phyloP scores from a whole-genome alignment of 108 stramenopile species.

The Cylindrotheca fusiformis region DNA sequence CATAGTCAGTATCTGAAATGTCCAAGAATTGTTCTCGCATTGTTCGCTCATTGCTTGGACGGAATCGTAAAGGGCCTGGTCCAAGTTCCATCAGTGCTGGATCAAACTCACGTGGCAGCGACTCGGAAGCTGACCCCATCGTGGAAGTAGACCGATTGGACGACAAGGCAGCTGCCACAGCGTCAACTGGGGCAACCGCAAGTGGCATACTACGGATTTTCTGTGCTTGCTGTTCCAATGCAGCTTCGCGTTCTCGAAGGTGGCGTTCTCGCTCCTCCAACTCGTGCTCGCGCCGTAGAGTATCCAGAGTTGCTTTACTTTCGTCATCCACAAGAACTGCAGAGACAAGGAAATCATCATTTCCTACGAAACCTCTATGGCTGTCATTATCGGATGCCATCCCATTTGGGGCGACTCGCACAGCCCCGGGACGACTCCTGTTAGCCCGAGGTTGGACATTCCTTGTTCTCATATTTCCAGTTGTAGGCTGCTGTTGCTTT shows the following conservation, averaged over 20 bases:
- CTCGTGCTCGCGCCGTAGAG: neutral
- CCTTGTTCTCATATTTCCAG: neutral
- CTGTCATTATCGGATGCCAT: neutral
- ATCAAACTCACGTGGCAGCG: neutral
- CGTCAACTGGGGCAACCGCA: neutral
- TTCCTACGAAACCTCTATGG: neutral
- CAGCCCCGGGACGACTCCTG: neutral
- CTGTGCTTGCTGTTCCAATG: neutral
- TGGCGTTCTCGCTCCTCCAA: neutral
- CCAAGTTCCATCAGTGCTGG: conserved; percentile 7
- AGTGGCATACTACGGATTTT: neutral
- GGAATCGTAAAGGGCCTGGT: conserved; percentile 31
- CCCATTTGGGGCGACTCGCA: neutral
- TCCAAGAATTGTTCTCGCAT: conserved; percentile 25
- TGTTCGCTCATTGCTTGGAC: conserved; percentile 22
- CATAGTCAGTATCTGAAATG: conserved; percentile 17
- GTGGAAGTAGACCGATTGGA: neutral
- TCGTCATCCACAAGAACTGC: neutral
- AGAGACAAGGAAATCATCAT: neutral
- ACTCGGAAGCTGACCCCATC: neutral
- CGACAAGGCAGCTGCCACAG: neutral
- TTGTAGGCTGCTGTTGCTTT: neutral
- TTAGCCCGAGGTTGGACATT: neutral
- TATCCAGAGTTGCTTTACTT: neutral
- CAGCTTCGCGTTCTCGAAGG: neutral